A percentile compares a stretch with the other conserved stretches of the same genome.
These are phyloP conservation scores for Myriosclerotinia curreyana DNA, from an alignment of 2,329 filamentous ascomycete genomes.

Conservation along the genomic window DNA sequence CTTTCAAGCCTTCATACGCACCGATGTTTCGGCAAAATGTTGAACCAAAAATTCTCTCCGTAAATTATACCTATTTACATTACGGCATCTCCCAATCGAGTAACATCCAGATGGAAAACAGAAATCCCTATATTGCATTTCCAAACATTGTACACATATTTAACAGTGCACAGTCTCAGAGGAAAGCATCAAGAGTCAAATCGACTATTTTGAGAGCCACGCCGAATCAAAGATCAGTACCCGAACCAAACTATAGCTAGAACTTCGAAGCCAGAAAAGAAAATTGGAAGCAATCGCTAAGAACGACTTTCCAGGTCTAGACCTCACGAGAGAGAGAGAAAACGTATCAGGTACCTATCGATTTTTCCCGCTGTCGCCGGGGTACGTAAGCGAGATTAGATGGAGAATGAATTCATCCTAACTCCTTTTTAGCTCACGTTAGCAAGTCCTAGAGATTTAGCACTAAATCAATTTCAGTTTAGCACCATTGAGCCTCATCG, in stretches of 20 bases:
- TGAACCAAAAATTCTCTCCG: background rate
- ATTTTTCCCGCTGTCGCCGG: conserved; percentile 10
- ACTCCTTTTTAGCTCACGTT: conserved; percentile 7
- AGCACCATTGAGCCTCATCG: conserved; percentile 4
- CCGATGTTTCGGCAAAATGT: background rate
- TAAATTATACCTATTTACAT: background rate
- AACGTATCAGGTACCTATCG: conserved; percentile 2
- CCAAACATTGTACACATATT: background rate
- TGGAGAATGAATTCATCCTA: conserved; percentile 7
- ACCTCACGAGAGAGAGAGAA: background rate
- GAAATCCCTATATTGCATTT: background rate
- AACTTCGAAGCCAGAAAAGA: conserved; percentile 10
- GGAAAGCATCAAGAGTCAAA: conserved; percentile 5
- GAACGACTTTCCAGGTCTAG: background rate
- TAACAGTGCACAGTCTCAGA: conserved; percentile 12
- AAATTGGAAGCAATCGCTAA: background rate
- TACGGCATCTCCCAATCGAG: background rate
- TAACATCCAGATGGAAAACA: background rate
- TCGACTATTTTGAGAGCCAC: conserved; percentile 2
- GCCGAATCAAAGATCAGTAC: background rate
- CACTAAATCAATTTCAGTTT: background rate
- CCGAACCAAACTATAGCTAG: conserved; percentile 1
- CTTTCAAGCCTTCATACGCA: background rate
- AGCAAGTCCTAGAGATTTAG: too few relatives aligned
- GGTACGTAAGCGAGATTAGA: conserved; percentile 17